A percentile compares a stretch with the other conserved stretches of the same genome.
Evolutionary conservation across 805 yeast genomes (phyloP).

Genomic region (Wickerhamomyces silvicola): DNA sequence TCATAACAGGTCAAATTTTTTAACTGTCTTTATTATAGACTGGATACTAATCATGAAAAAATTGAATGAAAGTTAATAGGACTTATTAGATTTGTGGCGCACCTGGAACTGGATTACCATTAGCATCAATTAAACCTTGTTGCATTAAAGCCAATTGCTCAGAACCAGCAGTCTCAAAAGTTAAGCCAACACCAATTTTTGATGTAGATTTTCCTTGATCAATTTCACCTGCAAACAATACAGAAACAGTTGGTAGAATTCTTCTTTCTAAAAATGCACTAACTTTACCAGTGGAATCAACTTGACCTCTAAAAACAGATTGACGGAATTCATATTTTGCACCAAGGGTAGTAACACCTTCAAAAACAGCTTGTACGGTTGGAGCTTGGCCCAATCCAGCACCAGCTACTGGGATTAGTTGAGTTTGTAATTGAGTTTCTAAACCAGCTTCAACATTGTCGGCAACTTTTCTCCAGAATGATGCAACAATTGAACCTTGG

Average conservation of each 20-base stretch:
- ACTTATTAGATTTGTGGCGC: slow-evolving; percentile 49
- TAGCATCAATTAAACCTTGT: slow-evolving; percentile 75
- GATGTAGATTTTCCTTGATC: slow-evolving; percentile 79
- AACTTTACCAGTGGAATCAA: slow-evolving; percentile 88
- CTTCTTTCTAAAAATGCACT: slow-evolving; percentile 89
- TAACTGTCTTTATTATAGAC: too few relatives aligned
- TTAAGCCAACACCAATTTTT: slow-evolving; percentile 88
- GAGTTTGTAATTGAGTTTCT: slow-evolving; percentile 77
- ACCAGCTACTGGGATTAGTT: slow-evolving; percentile 59
- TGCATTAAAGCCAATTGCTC: slow-evolving; percentile 90
- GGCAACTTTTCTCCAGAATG: slow-evolving; percentile 91
- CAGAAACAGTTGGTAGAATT: slow-evolving; percentile 83
- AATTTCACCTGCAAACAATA: slow-evolving; percentile 85
- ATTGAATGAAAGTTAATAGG: too few relatives aligned
- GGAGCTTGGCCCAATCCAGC: slow-evolving; percentile 75
- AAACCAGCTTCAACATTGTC: slow-evolving; percentile 93
- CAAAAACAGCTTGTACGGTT: slow-evolving; percentile 78
- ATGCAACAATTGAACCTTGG: slow-evolving; percentile 81
- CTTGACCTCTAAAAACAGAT: slow-evolving; percentile 89
- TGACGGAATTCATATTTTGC: slow-evolving; percentile 98
- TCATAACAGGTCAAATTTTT: too few relatives aligned
- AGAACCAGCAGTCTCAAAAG: slow-evolving; percentile 91
- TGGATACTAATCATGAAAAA: too few relatives aligned
- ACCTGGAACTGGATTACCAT: slow-evolving; percentile 82
- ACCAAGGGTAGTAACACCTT: slow-evolving; percentile 90